Percentiles rank a stretch among this genome's conserved stretches.
These are phyloP conservation scores for Aspergillus oerlinghausenensis DNA, from an alignment of 2,329 filamentous ascomycete species.

Conservation along the genomic window DNA sequence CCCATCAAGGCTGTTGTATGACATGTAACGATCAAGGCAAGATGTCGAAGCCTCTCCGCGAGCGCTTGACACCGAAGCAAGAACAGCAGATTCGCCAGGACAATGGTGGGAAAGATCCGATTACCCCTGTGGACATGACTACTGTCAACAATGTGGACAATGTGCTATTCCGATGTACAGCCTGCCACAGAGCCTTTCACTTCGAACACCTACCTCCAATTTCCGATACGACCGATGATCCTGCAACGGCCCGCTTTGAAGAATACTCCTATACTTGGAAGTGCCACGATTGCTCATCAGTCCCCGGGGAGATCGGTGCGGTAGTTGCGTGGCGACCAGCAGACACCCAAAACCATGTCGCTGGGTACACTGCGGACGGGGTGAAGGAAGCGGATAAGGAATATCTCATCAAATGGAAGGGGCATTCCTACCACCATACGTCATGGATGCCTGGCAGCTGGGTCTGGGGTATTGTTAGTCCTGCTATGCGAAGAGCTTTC, in stretches of 20 bases:
- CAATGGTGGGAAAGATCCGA: constrained; percentile 74
- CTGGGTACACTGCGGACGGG: constrained; percentile 50
- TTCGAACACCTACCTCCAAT: constrained; percentile 69
- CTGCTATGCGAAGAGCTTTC: constrained; percentile 68
- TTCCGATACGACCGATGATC: constrained; percentile 13
- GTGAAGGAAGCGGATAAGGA: constrained; percentile 77
- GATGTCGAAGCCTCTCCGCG: constrained; percentile 71
- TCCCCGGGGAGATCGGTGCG: constrained; percentile 64
- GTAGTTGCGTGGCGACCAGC: constrained; percentile 84
- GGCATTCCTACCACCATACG: constrained; percentile 73
- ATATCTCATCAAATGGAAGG: constrained; percentile 86
- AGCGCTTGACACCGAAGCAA: constrained; percentile 67
- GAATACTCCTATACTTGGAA: constrained; percentile 73
- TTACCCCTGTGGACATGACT: constrained; percentile 56
- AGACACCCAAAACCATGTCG: constrained; percentile 52
- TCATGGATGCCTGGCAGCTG: constrained; percentile 86
- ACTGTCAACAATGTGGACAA: constrained; percentile 71
- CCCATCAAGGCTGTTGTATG: constrained; percentile 68
- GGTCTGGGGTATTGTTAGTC: constrained; percentile 68
- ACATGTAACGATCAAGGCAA: constrained; percentile 61
- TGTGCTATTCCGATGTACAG: constrained; percentile 76
- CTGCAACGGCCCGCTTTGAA: constrained; percentile 59
- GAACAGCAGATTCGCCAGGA: constrained; percentile 79
- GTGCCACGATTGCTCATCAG: constrained; percentile 70
- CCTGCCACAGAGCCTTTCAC: constrained; percentile 76